Conservation (phyloP, 176 grass and related monocot species). For the Triticum timopheevii region DNA sequence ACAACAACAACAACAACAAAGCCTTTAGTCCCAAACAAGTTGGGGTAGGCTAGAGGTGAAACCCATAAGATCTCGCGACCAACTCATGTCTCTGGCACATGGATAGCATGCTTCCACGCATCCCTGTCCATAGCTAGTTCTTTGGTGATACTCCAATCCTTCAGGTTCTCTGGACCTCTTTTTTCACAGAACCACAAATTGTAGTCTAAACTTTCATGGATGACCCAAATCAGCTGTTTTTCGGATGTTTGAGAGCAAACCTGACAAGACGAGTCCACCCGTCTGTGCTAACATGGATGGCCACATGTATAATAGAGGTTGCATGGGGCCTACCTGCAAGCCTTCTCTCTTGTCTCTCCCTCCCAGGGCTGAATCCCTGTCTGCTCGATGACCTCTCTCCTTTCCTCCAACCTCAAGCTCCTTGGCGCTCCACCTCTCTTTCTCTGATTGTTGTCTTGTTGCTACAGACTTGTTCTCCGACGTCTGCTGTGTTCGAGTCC, state of each 20-base stretch:
- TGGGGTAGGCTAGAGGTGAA: too few species aligned
- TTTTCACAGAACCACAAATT: background rate
- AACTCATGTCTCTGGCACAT: too few species aligned
- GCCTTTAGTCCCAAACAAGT: too few species aligned
- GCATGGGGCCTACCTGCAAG: background rate
- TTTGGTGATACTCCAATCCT: too few species aligned
- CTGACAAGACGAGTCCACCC: background rate
- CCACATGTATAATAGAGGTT: too few species aligned
- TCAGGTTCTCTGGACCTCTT: background rate
- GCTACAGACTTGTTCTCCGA: background rate
- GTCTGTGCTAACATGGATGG: background rate
- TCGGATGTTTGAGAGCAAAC: background rate
- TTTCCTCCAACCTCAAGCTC: too few species aligned
- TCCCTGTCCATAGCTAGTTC: too few species aligned
- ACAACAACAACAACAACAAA: too few species aligned
- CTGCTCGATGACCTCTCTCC: background rate
- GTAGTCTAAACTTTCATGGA: background rate
- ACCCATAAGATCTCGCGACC: too few species aligned
- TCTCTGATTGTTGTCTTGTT: background rate
- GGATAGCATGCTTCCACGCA: too few species aligned
- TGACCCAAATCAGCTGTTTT: background rate
- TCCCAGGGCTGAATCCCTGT: background rate
- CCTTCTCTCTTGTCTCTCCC: background rate
- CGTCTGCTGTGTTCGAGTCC: background rate
- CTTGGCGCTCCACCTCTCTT: background rate